A percentile compares a stretch with the other conserved stretches of the same genome.
phyloP scores from a whole-genome alignment of 257 asterid species.

The Linderniella brevidens region DNA sequence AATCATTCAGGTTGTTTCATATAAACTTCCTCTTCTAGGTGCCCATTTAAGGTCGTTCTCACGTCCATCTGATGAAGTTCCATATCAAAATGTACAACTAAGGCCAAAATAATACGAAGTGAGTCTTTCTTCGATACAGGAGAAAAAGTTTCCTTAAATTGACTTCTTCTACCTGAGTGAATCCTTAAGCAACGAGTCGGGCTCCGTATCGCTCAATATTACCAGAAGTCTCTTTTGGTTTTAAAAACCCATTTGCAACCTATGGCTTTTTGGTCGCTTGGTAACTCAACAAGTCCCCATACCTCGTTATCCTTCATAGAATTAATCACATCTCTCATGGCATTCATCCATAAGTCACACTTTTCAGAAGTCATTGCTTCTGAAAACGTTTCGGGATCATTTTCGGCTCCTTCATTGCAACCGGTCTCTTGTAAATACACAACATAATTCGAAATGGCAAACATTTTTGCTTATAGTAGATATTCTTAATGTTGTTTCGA shows the following conservation, averaged over 20 bases:
- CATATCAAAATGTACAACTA: neutral
- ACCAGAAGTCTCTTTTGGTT: neutral
- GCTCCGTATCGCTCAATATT: neutral
- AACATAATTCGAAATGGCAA: neutral
- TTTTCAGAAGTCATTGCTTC: neutral
- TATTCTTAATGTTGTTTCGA: neutral
- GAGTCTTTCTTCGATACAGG: neutral
- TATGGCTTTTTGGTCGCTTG: neutral
- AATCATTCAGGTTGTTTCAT: neutral
- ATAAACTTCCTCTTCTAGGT: neutral
- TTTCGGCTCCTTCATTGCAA: neutral
- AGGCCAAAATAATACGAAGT: neutral
- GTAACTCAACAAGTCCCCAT: neutral
- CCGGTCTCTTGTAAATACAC: too few relatives aligned
- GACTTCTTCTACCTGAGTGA: neutral
- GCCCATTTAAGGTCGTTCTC: neutral
- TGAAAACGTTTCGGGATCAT: neutral
- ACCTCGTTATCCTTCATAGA: neutral
- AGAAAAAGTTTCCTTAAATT: neutral
- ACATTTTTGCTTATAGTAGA: neutral
- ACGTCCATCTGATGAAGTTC: neutral
- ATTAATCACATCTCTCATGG: neutral
- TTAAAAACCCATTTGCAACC: neutral
- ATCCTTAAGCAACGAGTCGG: neutral
- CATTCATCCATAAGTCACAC: neutral